A percentile compares a stretch with the other conserved stretches of the same genome.
Evolutionary conservation across 1,284 basidiomycete genomes (phyloP).

Genomic region (Wallemia hederae): DNA sequence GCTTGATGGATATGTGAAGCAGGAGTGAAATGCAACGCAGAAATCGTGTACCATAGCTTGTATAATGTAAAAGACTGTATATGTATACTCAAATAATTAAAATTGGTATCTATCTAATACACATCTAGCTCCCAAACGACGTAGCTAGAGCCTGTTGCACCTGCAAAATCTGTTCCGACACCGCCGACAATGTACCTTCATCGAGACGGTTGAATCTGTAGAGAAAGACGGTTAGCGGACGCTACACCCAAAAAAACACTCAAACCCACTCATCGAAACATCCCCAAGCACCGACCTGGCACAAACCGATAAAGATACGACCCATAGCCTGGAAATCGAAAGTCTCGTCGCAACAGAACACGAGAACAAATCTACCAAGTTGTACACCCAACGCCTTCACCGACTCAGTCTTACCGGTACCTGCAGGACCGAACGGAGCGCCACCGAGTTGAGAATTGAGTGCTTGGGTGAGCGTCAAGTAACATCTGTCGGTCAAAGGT

Average conservation of each 20-base stretch:
- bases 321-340: slow-evolving; percentile 99
- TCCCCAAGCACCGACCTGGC: slow-evolving; percentile 97
- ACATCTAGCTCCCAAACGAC: background rate
- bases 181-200: slow-evolving; percentile 87
- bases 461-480: slow-evolving; percentile 86
- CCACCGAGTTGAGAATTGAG: slow-evolving; percentile 82
- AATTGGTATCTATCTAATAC: background rate
- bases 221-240: slow-evolving; percentile 9
- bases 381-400: slow-evolving; percentile 96
- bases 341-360: slow-evolving; percentile 98
- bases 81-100: no score
- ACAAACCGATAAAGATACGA: slow-evolving; percentile 90
- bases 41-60: no score
- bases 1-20: no score
- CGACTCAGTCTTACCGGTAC: slow-evolving; percentile 98
- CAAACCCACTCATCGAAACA: slow-evolving; percentile 63
- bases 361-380: slow-evolving; percentile 84
- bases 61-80: no score
- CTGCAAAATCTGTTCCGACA: slow-evolving; percentile 94
- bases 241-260: background rate
- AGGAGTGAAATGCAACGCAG: no score
- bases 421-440: slow-evolving; percentile 90
- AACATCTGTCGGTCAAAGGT: slow-evolving; percentile 89
- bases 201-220: slow-evolving; percentile 53
- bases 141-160: slow-evolving; percentile 71